These are phyloP conservation scores for Colletotrichum horii DNA, from an alignment of 2,329 filamentous ascomycete genomes.

Conservation along the genomic window DNA sequence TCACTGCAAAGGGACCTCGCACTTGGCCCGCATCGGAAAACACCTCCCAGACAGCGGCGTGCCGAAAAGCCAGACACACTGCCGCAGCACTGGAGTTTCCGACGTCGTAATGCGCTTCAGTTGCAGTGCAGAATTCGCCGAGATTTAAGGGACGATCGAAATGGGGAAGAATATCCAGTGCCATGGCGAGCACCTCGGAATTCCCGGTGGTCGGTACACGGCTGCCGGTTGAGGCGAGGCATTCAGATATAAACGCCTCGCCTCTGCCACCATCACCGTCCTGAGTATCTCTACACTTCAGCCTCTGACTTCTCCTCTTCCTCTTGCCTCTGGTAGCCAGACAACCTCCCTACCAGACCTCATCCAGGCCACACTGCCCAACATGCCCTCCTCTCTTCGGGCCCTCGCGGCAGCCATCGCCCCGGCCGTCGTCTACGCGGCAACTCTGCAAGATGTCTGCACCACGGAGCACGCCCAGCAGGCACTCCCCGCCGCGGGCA, in stretches of 20 bases:
- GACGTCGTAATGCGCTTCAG: not conserved
- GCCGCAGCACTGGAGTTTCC: not conserved
- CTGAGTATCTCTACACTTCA: not conserved
- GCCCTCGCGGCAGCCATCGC: not conserved
- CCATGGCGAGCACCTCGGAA: not conserved
- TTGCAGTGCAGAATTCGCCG: not conserved
- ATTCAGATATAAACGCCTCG: not conserved
- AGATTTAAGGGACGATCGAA: not conserved
- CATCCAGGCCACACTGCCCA: not conserved
- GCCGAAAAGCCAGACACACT: not conserved
- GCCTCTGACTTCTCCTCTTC: not conserved
- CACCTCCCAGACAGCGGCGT: not conserved
- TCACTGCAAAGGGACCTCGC: not conserved
- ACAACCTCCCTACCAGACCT: not conserved
- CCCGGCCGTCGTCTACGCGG: conserved; percentile 13
- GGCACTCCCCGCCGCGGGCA: conserved; percentile 25
- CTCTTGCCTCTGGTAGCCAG: not conserved
- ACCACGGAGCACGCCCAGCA: conserved; percentile 24
- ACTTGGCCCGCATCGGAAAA: not conserved
- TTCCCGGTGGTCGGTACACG: not conserved
- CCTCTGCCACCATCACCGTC: not conserved
- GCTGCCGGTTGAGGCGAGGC: not conserved
- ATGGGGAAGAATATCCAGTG: not conserved
- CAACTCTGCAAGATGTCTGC: conserved; percentile 26
- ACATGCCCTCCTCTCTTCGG: not conserved